These are phyloP conservation scores for Neofusicoccum cordaticola DNA, from an alignment of 2,329 filamentous ascomycete genomes.

Conservation along the genomic window DNA sequence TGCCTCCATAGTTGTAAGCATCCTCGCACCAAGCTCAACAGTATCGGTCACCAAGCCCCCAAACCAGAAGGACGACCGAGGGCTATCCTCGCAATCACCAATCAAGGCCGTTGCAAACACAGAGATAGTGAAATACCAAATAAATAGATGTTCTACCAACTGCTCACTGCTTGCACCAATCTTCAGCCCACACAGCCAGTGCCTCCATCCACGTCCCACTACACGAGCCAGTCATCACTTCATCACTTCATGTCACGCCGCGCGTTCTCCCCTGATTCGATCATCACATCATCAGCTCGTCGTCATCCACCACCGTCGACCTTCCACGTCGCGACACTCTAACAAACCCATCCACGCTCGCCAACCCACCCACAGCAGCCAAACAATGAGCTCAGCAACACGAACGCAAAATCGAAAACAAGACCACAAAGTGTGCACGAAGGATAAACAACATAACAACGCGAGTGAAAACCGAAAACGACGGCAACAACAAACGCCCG, in stretches of 20 bases:
- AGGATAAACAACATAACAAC: slow-evolving; percentile 1
- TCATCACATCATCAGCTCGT: neutral
- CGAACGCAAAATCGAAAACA: neutral
- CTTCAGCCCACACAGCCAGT: neutral
- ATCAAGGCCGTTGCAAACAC: too few species aligned
- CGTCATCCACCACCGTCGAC: neutral
- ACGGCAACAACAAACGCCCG: neutral
- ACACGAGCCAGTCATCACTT: neutral
- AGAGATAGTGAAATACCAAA: too few species aligned
- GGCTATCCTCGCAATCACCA: too few species aligned
- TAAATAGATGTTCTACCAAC: too few species aligned
- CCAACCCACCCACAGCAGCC: neutral
- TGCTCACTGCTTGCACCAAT: too few species aligned
- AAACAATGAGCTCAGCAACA: neutral
- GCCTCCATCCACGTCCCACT: neutral
- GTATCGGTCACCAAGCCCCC: too few species aligned
- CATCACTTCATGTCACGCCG: neutral
- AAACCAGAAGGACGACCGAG: too few species aligned
- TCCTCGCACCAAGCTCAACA: too few species aligned
- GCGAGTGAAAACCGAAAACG: neutral
- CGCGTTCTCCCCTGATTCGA: neutral
- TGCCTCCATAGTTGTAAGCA: too few species aligned
- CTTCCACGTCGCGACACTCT: neutral
- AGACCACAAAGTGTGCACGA: neutral
- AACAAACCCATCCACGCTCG: neutral